phyloP scores from a whole-genome alignment of 129 eudicot genomes.

The Silybum marianum region DNA sequence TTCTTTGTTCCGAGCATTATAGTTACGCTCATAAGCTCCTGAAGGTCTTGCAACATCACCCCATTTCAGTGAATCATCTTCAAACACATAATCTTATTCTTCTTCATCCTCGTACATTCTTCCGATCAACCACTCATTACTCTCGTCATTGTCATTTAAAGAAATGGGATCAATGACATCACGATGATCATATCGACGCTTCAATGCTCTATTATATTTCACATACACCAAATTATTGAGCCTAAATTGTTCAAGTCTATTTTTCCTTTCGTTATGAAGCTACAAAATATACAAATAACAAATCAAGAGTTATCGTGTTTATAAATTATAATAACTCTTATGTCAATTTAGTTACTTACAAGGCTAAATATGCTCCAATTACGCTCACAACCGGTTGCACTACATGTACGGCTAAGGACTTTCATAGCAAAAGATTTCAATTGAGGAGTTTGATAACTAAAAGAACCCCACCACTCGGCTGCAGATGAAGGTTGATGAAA shows the following conservation, averaged over 20 bases:
- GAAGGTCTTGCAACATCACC: neutral
- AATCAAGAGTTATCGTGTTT: too few relatives aligned
- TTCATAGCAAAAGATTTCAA: neutral
- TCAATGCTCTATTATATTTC: neutral
- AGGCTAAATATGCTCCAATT: neutral
- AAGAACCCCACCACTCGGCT: neutral
- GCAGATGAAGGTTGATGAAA: neutral
- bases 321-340: neutral
- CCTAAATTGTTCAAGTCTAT: neutral
- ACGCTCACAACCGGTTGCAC: neutral
- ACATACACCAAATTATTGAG: too few relatives aligned
- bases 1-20: neutral
- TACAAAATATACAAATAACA: neutral
- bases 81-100: neutral
- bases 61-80: too few relatives aligned
- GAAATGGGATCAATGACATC: neutral
- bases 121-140: neutral
- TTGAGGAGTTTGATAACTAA: neutral
- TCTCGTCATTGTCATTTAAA: neutral
- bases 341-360: neutral
- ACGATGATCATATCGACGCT: neutral
- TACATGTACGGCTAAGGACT: neutral
- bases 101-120: neutral
- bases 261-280: neutral
- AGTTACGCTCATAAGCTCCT: neutral